Evolutionary conservation across 2,329 filamentous ascomycete genomes (phyloP).

Genomic region (Teratosphaeria nubilosa): DNA sequence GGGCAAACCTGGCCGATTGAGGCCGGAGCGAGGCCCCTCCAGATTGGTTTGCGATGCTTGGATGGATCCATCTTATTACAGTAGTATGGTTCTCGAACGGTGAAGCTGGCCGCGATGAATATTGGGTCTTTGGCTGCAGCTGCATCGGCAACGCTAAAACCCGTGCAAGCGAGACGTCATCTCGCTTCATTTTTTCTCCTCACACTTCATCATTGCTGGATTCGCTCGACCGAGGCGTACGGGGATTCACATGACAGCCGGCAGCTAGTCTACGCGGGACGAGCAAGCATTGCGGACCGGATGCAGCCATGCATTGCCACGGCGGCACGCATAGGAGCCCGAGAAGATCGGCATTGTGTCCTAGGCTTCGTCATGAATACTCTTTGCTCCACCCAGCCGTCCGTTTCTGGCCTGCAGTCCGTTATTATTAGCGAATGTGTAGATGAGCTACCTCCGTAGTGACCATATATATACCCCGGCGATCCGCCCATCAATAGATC

Average conservation of each 20-base stretch:
- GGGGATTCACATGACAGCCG: background rate
- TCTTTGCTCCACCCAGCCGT: background rate
- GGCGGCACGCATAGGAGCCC: background rate
- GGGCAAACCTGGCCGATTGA: too few relatives aligned
- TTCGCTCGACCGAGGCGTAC: background rate
- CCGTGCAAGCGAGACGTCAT: background rate
- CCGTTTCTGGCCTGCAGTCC: background rate
- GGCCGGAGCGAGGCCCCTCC: too few relatives aligned
- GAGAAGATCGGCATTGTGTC: background rate
- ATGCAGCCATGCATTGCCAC: background rate
- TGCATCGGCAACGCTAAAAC: background rate
- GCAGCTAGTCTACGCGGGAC: background rate
- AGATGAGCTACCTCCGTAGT: background rate
- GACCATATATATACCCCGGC: background rate
- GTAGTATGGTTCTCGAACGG: too few relatives aligned
- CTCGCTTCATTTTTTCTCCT: background rate
- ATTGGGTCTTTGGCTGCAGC: background rate
- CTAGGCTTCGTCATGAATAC: background rate
- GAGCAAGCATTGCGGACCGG: background rate
- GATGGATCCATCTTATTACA: background rate
- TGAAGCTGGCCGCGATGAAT: background rate
- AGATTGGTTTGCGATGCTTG: background rate
- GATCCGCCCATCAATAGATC: background rate
- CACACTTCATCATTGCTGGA: background rate
- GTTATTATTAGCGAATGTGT: background rate